Base-by-base conservation (phyloP, 495 filamentous ascomycete genomes). In the Xylaria sp. region DNA sequence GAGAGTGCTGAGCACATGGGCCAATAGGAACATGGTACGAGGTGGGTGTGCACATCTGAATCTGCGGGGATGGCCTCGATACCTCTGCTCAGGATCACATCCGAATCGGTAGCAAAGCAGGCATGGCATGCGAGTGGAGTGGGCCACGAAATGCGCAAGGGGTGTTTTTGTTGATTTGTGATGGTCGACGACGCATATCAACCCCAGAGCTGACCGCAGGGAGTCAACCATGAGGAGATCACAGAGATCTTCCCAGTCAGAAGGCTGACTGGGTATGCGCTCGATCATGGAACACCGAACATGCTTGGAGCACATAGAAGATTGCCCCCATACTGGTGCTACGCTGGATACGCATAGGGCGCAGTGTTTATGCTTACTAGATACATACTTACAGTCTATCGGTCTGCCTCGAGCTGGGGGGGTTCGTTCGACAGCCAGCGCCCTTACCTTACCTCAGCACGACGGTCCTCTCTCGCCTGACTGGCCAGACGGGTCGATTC, bases 1-100 rank as follows among this genome's bases (percentile, higher is more conserved):
- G 79, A 80, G 78, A 75, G 74, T 76, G 74, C 73, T 77, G 76
- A 72, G 69, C 40, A 68, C 72, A 67, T 69, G 67, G 71, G 74
- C 84, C 83, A 85, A 83, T 84, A 75, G 77, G 75, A 72, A 73
- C 62, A 74, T 76, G 73, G 71, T 41, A 63, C 74, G 64, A 72
- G 76, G 78, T 76, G 79, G 76, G 80, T 81, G 78, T 78, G 77
- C 70, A 72, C 73, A 73, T 77, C 73, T 72, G 76, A 67, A 69
- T 73, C 77, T 77, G 73, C 75, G 77, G 75, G 75, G 77, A 79
- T 68, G 77, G 73, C 70, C 67, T 79, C 71, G 65, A 77, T 69
- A 71, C 74, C 67, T 74, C 61, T 74, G 68, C 70, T 75, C 55
- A 79, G 77, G 77, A 77, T 77, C 73, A 71, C 73, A 79, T 77